Base-by-base conservation (phyloP, 306 rosid species). In the Cucumis melo region DNA sequence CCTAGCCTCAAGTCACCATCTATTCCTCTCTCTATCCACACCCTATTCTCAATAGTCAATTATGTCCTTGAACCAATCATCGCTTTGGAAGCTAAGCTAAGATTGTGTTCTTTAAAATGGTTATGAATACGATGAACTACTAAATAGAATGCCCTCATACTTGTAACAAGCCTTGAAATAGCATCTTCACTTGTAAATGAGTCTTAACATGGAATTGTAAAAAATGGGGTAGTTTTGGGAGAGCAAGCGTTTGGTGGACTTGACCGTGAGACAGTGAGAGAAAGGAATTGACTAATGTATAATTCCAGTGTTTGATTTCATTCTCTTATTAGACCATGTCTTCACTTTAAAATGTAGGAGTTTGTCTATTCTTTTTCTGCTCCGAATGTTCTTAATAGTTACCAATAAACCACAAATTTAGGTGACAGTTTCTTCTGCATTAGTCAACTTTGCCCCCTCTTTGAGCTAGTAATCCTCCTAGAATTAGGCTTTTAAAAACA, bases 21-120 rank as follows among this genome's bases (percentile, higher is more conserved):
- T 24, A 48, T 71, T 70, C 59, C 58, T 23, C 58, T 46, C 58
- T 23, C 58, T 46, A 24, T 70, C 75, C 58, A 46, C 39, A 46
- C 23, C 75, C 58, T 51, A 17, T 51, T 72, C 10, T 1, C 9
- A 2, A 27, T 50, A 48, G 76, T 51, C 27, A 50, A 15, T 48
- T 48, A 19, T 72, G 38, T 72, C 61, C 76, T 50, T 2, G 76
- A 72, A 72, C 76, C 76, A 73, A 51, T 73, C 76, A 27, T 73
- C 3, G 46, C 11, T 73, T 20, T 29, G 61, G 46, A 73, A 27
- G 61, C 76, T 10, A 73, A 27, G 61, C 76, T 10, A 48, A 56
- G 41, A 71, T 68, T 51, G 76, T 73, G 76, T 51, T 29, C 61
- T 73, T 16, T 27, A 51, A 48, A 50, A 50, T 73, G 76, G 42